Conservation (phyloP, 2,329 filamentous ascomycete species). For the Parastagonospora nodorum region DNA sequence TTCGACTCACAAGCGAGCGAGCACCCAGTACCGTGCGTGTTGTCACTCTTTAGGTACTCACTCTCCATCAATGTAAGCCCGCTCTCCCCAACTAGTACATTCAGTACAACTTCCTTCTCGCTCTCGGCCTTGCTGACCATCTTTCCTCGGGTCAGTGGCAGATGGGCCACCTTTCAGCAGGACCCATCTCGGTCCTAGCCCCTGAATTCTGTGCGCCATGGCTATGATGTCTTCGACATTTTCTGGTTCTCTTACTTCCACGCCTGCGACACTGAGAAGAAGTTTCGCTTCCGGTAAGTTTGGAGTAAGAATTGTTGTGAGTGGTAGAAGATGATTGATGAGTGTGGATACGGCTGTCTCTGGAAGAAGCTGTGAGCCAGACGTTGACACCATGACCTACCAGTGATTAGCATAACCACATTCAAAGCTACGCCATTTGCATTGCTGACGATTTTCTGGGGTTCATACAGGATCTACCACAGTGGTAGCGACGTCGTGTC, state of each 20-base stretch:
- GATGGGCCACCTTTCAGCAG: constrained; percentile 91
- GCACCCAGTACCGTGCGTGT: constrained; percentile 95
- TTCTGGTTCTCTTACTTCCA: constrained; percentile 54
- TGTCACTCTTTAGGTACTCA: constrained; percentile 71
- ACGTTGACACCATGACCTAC: constrained; percentile 87
- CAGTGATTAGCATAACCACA: background rate
- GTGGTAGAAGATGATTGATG: constrained; percentile 64
- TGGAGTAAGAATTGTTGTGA: constrained; percentile 73
- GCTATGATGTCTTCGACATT: constrained; percentile 69
- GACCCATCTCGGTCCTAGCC: constrained; percentile 77
- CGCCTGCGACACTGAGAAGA: constrained; percentile 62
- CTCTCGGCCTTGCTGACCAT: constrained; percentile 62
- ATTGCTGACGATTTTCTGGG: no score
- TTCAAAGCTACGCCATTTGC: no score
- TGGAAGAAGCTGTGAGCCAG: constrained; percentile 72
- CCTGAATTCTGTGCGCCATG: constrained; percentile 69
- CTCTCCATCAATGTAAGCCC: constrained; percentile 69
- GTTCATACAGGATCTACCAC: constrained; percentile 76
- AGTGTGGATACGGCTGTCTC: constrained; percentile 67
- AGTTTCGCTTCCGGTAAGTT: constrained; percentile 77
- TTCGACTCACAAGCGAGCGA: constrained; percentile 76
- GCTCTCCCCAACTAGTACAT: constrained; percentile 72
- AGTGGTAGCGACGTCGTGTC: constrained; percentile 61
- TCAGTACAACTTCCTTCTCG: constrained; percentile 71
- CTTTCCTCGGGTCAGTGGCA: constrained; percentile 72